phyloP scores from a whole-genome alignment of 1,139 yeast genomes.

The Hyphopichia burtonii region DNA sequence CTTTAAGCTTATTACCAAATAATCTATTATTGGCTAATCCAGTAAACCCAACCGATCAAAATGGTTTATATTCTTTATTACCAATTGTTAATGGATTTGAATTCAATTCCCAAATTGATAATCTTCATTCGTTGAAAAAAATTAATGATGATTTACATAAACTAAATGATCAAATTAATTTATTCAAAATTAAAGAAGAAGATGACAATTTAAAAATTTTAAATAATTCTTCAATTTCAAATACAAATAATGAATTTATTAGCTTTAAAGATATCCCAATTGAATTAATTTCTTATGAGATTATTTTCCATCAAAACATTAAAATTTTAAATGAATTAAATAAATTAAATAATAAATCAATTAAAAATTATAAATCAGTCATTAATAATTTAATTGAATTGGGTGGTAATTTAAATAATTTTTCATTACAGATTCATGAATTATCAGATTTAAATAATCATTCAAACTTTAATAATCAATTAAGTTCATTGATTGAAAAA shows the following conservation, averaged over 20 bases:
- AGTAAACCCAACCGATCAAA: conserved; percentile 44
- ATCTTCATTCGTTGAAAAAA: conserved; percentile 30
- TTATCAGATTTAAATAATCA: conserved; percentile 12
- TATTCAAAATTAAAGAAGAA: conserved; percentile 28
- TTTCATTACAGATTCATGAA: conserved; percentile 44
- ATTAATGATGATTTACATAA: conserved; percentile 38
- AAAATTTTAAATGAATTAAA: conserved; percentile 32
- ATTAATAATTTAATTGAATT: conserved; percentile 38
- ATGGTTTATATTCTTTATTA: conserved; percentile 42
- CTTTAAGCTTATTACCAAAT: conserved; percentile 40
- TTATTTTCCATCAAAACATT: conserved; percentile 33
- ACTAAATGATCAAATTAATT: conserved; percentile 34
- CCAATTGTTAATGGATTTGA: conserved; percentile 42
- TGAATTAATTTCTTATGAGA: conserved; percentile 35
- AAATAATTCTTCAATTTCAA: neutral
- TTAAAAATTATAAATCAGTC: conserved; percentile 29
- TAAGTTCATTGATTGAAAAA: conserved; percentile 39
- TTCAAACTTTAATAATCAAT: conserved; percentile 21
- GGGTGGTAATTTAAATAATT: conserved; percentile 49
- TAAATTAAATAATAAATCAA: conserved; percentile 31
- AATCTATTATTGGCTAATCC: conserved; percentile 45
- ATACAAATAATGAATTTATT: neutral
- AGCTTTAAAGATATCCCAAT: conserved; percentile 31
- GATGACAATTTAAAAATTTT: conserved; percentile 4
- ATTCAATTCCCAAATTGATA: conserved; percentile 30